phyloP scores from a whole-genome alignment of 1,139 yeast species.

The Hansenula anomala region DNA sequence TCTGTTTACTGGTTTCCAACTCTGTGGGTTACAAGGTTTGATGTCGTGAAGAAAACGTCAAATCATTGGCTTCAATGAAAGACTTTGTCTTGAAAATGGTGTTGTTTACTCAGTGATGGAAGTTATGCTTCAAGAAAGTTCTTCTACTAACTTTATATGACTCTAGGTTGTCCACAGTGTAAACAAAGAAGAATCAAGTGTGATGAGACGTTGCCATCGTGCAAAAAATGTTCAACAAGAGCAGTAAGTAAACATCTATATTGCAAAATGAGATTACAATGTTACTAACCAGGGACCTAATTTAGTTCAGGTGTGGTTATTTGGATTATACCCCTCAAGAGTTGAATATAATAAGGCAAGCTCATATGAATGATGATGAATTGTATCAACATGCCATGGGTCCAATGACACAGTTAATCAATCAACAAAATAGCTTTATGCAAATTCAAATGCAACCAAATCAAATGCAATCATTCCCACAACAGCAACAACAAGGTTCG shows the following conservation, averaged over 20 bases:
- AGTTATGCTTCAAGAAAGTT: no score
- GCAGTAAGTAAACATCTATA: no score
- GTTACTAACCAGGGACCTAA: not conserved
- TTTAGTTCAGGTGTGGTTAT: slow-evolving; percentile 14
- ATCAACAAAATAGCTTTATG: not conserved
- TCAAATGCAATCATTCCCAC: not conserved
- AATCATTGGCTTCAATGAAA: not conserved
- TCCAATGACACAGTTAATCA: not conserved
- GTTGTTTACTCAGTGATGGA: no score
- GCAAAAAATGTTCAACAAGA: slow-evolving; percentile 12
- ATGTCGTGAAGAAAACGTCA: not conserved
- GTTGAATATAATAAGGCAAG: slow-evolving; percentile 7
- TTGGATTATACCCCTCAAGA: slow-evolving; percentile 11
- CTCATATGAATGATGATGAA: slow-evolving; percentile 10
- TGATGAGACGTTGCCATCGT: slow-evolving; percentile 17
- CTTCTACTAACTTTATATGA: not conserved
- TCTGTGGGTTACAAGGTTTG: no score
- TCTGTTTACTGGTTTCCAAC: no score
- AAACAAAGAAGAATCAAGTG: slow-evolving; percentile 18
- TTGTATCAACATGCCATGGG: slow-evolving; percentile 1
- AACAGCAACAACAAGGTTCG: not conserved
- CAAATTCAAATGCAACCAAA: not conserved
- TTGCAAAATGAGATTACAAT: no score
- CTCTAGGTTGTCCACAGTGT: slow-evolving; percentile 20
- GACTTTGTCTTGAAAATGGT: not conserved